Percentiles rank a stretch among this genome's conserved stretches.
Evolutionary conservation across 2,329 filamentous ascomycete genomes (phyloP).

Genomic region (Penicillium sp.): DNA sequence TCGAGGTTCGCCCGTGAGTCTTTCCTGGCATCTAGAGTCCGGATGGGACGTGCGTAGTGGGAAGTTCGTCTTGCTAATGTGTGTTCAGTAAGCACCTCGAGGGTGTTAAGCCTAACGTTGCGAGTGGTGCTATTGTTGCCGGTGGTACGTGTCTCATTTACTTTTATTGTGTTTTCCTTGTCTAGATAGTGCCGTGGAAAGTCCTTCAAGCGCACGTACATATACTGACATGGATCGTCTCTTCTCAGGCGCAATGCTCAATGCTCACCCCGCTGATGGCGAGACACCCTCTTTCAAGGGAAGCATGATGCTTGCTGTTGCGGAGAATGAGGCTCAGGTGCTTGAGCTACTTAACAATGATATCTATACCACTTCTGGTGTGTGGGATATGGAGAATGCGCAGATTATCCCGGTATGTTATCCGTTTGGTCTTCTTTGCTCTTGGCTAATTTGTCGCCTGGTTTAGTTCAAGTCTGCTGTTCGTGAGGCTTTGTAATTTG

Average conservation of each 20-base stretch:
- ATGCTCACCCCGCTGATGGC: constrained; percentile 62
- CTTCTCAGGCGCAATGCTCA: constrained; percentile 61
- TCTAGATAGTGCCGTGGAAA: neutral
- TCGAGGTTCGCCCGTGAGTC: constrained; percentile 46
- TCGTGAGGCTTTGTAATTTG: constrained; percentile 16
- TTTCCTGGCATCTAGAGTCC: neutral
- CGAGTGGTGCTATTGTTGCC: constrained; percentile 59
- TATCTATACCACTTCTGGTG: constrained; percentile 66
- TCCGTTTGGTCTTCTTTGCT: neutral
- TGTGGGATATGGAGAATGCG: constrained; percentile 75
- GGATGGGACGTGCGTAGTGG: neutral
- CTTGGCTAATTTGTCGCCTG: constrained; percentile 5
- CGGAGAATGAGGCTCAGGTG: constrained; percentile 67
- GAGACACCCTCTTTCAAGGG: constrained; percentile 67
- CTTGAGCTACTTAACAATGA: constrained; percentile 66
- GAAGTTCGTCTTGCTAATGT: neutral
- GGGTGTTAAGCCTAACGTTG: constrained; percentile 51
- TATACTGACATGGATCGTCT: neutral
- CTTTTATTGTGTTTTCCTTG: neutral
- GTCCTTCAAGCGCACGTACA: too few relatives aligned
- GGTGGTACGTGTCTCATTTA: constrained; percentile 53
- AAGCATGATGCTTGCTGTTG: constrained; percentile 66
- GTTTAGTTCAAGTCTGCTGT: constrained; percentile 33
- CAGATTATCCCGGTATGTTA: constrained; percentile 39
- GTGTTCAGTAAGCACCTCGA: constrained; percentile 53